Evolutionary conservation across 2,329 filamentous ascomycete genomes (phyloP).

Genomic region (Sporothrix dimorphospora): DNA sequence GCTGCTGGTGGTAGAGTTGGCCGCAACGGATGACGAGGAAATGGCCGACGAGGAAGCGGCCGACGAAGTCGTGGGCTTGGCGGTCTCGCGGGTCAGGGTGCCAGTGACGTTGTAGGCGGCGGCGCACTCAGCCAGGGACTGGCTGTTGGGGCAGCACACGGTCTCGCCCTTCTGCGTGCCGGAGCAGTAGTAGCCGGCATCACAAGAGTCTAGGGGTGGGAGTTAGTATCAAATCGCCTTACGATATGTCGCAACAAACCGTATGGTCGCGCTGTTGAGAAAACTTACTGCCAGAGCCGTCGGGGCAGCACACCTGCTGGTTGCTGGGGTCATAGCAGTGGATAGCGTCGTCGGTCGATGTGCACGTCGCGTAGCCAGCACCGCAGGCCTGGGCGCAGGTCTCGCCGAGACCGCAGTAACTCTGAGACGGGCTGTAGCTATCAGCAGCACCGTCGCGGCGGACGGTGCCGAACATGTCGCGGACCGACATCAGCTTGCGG

Average conservation of each 20-base stretch:
- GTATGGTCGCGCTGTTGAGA: too few species aligned
- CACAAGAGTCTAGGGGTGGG: too few species aligned
- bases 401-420: constrained; percentile 52
- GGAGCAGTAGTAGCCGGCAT: constrained; percentile 62
- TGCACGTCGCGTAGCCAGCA: constrained; percentile 52
- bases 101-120: constrained; percentile 53
- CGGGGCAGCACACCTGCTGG: constrained; percentile 61
- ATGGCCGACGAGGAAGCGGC: constrained; percentile 37
- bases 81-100: constrained; percentile 51
- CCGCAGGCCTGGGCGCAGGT: constrained; percentile 62
- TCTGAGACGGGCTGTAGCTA: constrained; percentile 55
- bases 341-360: constrained; percentile 51
- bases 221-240: too few species aligned
- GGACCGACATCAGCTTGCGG: constrained; percentile 44
- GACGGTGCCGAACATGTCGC: constrained; percentile 47
- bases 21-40: constrained; percentile 26
- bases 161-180: constrained; percentile 55
- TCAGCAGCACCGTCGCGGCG: constrained; percentile 46
- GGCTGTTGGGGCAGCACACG: constrained; percentile 63
- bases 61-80: constrained; percentile 42
- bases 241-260: too few species aligned
- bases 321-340: constrained; percentile 62
- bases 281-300: constrained; percentile 59
- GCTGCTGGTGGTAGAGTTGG: constrained; percentile 27
- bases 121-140: constrained; percentile 59